These are phyloP conservation scores for Pythium dissimile DNA, from an alignment of 352 stramenopile genomes.

Conservation along the genomic window DNA sequence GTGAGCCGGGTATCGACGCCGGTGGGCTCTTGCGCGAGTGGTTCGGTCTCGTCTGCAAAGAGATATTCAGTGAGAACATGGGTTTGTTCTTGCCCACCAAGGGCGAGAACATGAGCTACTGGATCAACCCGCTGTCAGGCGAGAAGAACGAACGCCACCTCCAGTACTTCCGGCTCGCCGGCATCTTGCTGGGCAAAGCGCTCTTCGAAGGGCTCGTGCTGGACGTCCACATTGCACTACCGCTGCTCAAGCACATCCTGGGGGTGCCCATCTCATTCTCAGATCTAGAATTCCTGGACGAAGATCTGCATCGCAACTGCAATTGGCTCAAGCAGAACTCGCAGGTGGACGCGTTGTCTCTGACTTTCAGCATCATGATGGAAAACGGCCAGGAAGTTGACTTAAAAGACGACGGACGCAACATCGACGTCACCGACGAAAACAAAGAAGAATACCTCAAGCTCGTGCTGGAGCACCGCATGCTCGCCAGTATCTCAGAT, in stretches of 20 bases:
- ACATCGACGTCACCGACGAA: constrained; percentile 92
- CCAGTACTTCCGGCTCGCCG: constrained; percentile 95
- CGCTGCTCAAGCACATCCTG: constrained; percentile 80
- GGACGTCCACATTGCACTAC: constrained; percentile 94
- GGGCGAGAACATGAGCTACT: constrained; percentile 77
- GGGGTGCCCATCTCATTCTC: constrained; percentile 85
- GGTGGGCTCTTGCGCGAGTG: constrained; percentile 81
- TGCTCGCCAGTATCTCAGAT: constrained; percentile 88
- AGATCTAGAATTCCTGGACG: constrained; percentile 78
- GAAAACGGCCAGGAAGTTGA: constrained; percentile 82
- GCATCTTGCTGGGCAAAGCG: constrained; percentile 96
- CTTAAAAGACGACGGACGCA: constrained; percentile 85
- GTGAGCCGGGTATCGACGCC: constrained; percentile 69
- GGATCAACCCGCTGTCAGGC: constrained; percentile 65
- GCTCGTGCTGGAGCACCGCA: constrained; percentile 90
- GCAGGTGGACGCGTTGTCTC: constrained; percentile 58
- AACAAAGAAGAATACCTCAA: constrained; percentile 96
- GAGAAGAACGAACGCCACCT: constrained; percentile 66
- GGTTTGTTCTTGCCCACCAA: constrained; percentile 74
- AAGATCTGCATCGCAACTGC: constrained; percentile 74
- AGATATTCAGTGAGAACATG: constrained; percentile 68
- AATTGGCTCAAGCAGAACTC: constrained; percentile 75
- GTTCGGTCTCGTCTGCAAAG: constrained; percentile 67
- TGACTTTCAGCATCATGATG: constrained; percentile 71
- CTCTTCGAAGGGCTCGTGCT: constrained; percentile 97